These are phyloP conservation scores for Dimocarpus longan DNA, from an alignment of 345 rosid genomes.

Conservation along the genomic window DNA sequence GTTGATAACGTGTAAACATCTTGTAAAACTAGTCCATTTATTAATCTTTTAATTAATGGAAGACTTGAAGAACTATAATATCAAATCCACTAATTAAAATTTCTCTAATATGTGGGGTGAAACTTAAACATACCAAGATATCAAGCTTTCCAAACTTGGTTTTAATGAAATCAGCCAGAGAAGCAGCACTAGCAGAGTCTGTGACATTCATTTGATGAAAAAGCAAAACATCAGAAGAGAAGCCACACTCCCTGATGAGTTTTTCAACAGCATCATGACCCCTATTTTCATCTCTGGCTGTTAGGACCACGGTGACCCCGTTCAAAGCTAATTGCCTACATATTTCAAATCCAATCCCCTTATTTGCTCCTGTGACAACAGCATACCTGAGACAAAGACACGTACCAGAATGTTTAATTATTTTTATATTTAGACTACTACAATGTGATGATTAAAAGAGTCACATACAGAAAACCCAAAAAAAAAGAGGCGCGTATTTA, in stretches of 20 bases:
- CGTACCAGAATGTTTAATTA: too few relatives aligned
- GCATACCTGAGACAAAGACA: constrained; percentile 13
- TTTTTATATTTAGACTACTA: background rate
- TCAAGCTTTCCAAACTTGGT: constrained; percentile 29
- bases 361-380: constrained; percentile 23
- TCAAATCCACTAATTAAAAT: too few relatives aligned
- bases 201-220: constrained; percentile 33
- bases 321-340: constrained; percentile 25
- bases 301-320: constrained; percentile 24
- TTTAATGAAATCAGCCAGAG: constrained; percentile 23
- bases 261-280: constrained; percentile 30
- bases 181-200: constrained; percentile 21
- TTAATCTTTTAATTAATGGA: background rate
- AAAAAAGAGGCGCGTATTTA: background rate
- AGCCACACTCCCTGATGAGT: constrained; percentile 14
- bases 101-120: background rate
- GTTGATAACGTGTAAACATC: background rate
- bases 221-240: constrained; percentile 8
- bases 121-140: constrained; percentile 21
- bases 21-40: background rate
- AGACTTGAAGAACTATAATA: too few relatives aligned
- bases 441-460: background rate
- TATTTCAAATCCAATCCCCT: constrained; percentile 30
- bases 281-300: constrained; percentile 28
- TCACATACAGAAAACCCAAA: background rate